Conservation (phyloP, 441 rosid species). For the Cnidoscolus chayamansa region DNA sequence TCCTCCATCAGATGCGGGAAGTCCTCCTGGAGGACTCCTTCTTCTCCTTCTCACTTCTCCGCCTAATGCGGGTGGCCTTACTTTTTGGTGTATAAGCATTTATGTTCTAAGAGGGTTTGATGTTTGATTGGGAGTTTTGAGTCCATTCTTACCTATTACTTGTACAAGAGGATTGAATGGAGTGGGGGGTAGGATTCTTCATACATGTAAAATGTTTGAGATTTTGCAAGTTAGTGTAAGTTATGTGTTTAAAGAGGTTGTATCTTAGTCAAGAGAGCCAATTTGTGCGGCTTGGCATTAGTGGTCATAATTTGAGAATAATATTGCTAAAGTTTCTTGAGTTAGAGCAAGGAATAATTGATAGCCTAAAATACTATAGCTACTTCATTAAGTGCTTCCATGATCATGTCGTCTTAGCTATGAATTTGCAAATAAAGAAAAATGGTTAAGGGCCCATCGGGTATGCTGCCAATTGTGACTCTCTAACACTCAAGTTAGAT, state of each 20-base stretch:
- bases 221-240: background rate
- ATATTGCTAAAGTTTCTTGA: background rate
- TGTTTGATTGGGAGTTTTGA: conserved; percentile 7
- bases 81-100: background rate
- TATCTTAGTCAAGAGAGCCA: background rate
- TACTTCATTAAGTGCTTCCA: no score
- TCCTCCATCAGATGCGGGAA: no score
- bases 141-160: background rate
- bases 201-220: background rate
- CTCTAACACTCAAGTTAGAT: no score
- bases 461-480: no score
- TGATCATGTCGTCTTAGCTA: no score
- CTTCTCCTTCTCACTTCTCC: no score
- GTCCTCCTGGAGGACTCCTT: no score
- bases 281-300: background rate
- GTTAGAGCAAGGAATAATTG: background rate
- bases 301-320: background rate
- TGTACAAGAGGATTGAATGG: no score
- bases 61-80: no score
- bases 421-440: no score
- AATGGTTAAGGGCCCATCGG: no score
- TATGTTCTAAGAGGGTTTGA: background rate
- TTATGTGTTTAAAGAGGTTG: background rate
- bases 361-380: no score
- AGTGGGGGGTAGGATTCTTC: background rate